These are phyloP conservation scores for Chlorophyllum brunneum DNA, from an alignment of 768 basidiomycete genomes.

Conservation along the genomic window DNA sequence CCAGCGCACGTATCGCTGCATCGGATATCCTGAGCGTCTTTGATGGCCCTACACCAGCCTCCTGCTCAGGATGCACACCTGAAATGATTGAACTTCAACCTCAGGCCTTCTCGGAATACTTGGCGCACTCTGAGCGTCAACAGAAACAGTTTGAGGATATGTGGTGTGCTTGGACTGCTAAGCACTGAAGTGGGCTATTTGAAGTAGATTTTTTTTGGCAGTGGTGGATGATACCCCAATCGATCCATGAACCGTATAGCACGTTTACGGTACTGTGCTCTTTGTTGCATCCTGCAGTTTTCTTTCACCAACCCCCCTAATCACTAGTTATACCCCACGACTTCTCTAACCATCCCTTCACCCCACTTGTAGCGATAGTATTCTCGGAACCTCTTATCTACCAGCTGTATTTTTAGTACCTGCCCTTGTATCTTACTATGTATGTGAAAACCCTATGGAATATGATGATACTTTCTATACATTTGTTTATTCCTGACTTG, in stretches of 20 bases:
- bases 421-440: constrained; percentile 12
- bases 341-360: not conserved
- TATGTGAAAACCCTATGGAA: not conserved
- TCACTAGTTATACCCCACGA: not conserved
- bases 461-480: not conserved
- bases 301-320: not conserved
- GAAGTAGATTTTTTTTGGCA: not conserved
- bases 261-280: too few species aligned
- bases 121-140: constrained; percentile 47
- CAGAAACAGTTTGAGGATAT: constrained; percentile 55
- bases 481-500: not conserved
- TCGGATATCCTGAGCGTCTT: constrained; percentile 60
- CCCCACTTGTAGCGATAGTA: constrained; percentile 13
- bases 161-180: constrained; percentile 47
- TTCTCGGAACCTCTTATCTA: constrained; percentile 7
- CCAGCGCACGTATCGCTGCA: constrained; percentile 58
- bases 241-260: too few species aligned
- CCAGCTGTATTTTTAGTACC: constrained; percentile 7
- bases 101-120: constrained; percentile 55
- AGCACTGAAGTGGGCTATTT: constrained; percentile 16
- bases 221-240: not conserved
- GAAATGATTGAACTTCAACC: constrained; percentile 67
- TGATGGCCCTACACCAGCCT: constrained; percentile 23
- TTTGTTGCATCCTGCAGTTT: not conserved
- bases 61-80: not conserved